Evolutionary conservation across 768 basidiomycete genomes (phyloP).

Genomic region (Tricholoma saponaceum): DNA sequence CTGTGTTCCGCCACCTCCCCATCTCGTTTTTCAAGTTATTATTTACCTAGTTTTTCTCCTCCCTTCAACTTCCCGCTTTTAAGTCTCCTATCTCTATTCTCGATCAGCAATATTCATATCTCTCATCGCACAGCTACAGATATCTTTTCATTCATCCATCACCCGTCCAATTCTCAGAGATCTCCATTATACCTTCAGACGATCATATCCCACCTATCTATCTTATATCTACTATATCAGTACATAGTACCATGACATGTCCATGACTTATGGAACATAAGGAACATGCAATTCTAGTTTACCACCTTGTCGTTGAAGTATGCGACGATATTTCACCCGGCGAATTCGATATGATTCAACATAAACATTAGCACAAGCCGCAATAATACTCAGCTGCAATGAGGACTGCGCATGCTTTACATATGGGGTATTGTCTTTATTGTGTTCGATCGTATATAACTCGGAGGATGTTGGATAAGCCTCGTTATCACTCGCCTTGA

Average conservation of each 20-base stretch:
- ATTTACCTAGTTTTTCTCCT: constrained; percentile 6
- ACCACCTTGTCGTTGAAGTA: constrained; percentile 1
- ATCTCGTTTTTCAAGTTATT: constrained; percentile 21
- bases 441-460: background rate
- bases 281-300: constrained; percentile 11
- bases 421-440: background rate
- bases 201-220: constrained; percentile 31
- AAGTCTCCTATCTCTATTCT: constrained; percentile 16
- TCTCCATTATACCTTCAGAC: constrained; percentile 24
- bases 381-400: too few relatives aligned
- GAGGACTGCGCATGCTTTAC: background rate
- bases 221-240: constrained; percentile 38
- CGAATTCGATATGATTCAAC: background rate
- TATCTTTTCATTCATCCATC: constrained; percentile 4
- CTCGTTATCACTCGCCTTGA: constrained; percentile 25
- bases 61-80: constrained; percentile 4
- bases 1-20: constrained; percentile 14
- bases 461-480: constrained; percentile 1
- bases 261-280: constrained; percentile 15
- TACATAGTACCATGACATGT: constrained; percentile 31
- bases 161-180: constrained; percentile 13
- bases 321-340: too few relatives aligned
- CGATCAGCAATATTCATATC: constrained; percentile 12
- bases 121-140: constrained; percentile 7
- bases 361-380: background rate